Evolutionary conservation across 1,284 basidiomycete species (phyloP).

Genomic region (Xerocomus nothofagi): DNA sequence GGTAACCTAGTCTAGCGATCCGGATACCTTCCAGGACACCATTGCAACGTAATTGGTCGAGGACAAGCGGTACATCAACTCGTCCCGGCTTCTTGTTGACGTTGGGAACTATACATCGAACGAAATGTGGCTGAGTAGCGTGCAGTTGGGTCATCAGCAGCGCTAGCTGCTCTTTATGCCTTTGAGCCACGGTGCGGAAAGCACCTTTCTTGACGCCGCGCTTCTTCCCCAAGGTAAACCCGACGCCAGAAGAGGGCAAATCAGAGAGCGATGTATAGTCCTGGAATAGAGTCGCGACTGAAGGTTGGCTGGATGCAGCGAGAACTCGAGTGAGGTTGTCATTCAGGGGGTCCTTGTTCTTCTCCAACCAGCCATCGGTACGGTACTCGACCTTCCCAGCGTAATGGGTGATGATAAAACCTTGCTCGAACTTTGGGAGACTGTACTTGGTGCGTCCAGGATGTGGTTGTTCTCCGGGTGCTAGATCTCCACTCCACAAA

Average conservation of each 20-base stretch:
- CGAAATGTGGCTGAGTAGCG: conserved; percentile 97
- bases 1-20: conserved; percentile 96
- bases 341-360: conserved; percentile 99
- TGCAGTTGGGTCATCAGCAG: conserved; percentile 92
- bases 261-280: conserved; percentile 61
- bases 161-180: conserved; percentile 95
- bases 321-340: conserved; percentile 94
- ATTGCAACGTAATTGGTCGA: conserved; percentile 97
- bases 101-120: conserved; percentile 98
- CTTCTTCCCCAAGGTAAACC: conserved; percentile 64
- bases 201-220: conserved; percentile 91
- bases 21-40: conserved; percentile 99
- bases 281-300: conserved; percentile 82
- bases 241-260: conserved; percentile 35
- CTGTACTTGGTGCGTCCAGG: conserved; percentile 83
- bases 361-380: conserved; percentile 97
- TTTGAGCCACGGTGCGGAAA: conserved; percentile 93
- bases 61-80: conserved; percentile 91
- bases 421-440: conserved; percentile 87
- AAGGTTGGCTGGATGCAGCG: conserved; percentile 79
- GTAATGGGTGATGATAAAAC: conserved; percentile 96
- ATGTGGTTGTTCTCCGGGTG: conserved; percentile 57
- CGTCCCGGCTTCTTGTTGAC: conserved; percentile 88
- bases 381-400: conserved; percentile 97
- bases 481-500: conserved; percentile 59